Percentiles rank a stretch among this genome's conserved stretches.
Evolutionary conservation across 148 eudicot species (phyloP).

Genomic region (Camellia sinensis): DNA sequence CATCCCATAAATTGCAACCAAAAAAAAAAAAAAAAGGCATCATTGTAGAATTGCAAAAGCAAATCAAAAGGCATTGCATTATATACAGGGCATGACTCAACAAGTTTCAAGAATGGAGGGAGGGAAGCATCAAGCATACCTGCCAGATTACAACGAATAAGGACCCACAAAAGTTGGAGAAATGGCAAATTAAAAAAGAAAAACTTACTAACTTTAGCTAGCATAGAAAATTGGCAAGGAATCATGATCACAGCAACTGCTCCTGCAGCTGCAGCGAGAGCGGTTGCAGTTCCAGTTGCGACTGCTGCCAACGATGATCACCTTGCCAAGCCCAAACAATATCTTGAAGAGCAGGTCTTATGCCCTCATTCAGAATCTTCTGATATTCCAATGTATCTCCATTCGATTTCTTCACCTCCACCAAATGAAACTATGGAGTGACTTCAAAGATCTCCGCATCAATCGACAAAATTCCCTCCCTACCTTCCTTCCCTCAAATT

Average conservation of each 20-base stretch:
- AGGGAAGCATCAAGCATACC: too few relatives aligned
- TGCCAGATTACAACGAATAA: too few relatives aligned
- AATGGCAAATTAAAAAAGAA: not conserved
- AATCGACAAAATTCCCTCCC: constrained; percentile 56
- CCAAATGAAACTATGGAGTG: constrained; percentile 50
- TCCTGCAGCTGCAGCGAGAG: constrained; percentile 8
- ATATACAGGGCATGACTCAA: too few relatives aligned
- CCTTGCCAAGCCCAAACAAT: constrained; percentile 82
- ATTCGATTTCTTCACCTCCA: constrained; percentile 68
- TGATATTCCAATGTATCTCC: constrained; percentile 77
- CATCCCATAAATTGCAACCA: too few relatives aligned
- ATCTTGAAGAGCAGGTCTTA: constrained; percentile 69
- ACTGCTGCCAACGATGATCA: constrained; percentile 26
- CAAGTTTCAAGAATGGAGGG: too few relatives aligned
- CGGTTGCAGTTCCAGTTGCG: constrained; percentile 12
- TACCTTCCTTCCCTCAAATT: constrained; percentile 66
- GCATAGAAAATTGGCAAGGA: not conserved
- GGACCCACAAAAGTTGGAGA: too few relatives aligned
- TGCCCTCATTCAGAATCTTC: constrained; percentile 53
- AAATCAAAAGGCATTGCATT: too few relatives aligned
- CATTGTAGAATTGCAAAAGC: too few relatives aligned
- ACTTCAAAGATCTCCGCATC: constrained; percentile 81
- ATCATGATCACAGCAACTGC: constrained; percentile 13
- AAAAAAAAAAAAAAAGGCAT: too few relatives aligned
- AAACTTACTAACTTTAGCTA: constrained; percentile 4